phyloP scores from a whole-genome alignment of 2,329 filamentous ascomycete genomes.

The Venturia carpophila region DNA sequence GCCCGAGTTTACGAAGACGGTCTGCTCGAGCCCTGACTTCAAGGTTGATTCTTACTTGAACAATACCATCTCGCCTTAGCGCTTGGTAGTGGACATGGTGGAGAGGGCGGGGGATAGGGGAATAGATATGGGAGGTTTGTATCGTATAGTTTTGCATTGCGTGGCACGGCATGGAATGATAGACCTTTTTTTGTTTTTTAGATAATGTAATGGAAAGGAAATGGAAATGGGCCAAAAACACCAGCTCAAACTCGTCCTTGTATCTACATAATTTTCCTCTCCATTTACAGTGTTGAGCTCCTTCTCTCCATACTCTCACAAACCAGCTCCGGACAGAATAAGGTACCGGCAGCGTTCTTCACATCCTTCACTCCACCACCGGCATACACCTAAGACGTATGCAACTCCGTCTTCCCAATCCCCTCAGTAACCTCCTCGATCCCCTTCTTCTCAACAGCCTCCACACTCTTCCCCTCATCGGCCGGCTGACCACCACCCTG shows the following conservation, averaged over 20 bases:
- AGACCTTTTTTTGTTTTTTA: neutral
- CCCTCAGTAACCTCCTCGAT: constrained; percentile 40
- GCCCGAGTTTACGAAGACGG: neutral
- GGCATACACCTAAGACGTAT: constrained; percentile 27
- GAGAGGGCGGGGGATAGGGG: neutral
- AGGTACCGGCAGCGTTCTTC: neutral
- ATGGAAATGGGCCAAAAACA: neutral
- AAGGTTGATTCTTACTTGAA: neutral
- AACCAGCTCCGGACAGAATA: neutral
- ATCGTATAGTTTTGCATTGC: neutral
- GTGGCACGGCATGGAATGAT: too few species aligned
- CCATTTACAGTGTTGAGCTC: neutral
- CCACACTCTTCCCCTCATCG: constrained; percentile 62
- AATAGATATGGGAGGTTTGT: too few species aligned
- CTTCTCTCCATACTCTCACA: neutral
- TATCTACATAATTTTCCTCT: neutral
- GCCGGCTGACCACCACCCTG: constrained; percentile 20
- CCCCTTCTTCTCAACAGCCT: constrained; percentile 57
- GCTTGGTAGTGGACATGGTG: neutral
- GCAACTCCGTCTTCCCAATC: constrained; percentile 38
- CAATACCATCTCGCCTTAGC: neutral
- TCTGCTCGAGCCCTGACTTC: neutral
- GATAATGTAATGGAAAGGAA: neutral
- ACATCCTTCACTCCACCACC: neutral
- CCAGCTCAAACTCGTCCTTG: neutral